These are phyloP conservation scores for Taiozyma sp. DNA, from an alignment of 1,139 yeast genomes.

Conservation along the genomic window DNA sequence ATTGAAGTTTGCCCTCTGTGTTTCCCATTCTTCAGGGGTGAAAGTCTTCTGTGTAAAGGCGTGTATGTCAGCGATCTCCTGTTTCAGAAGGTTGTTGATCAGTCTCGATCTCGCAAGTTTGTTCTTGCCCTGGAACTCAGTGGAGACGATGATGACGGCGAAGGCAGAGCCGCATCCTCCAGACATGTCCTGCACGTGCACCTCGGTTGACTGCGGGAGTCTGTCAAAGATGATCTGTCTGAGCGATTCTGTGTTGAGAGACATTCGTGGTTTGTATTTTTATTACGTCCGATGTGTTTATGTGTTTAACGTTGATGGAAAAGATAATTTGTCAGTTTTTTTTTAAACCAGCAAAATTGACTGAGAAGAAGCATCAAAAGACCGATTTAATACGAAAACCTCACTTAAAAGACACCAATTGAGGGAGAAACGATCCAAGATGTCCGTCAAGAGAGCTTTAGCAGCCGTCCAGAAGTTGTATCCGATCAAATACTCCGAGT, in stretches of 20 bases:
- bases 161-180: conserved; percentile 87
- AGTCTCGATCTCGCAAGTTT: conserved; percentile 81
- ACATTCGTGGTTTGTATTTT: neutral
- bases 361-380: no score
- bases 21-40: conserved; percentile 66
- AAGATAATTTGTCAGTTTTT: neutral
- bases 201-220: conserved; percentile 43
- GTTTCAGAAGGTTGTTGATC: conserved; percentile 74
- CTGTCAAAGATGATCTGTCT: conserved; percentile 45
- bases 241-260: conserved; percentile 31
- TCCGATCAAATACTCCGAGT: conserved; percentile 73
- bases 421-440: neutral
- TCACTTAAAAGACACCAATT: no score
- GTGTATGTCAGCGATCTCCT: conserved; percentile 81
- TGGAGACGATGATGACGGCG: conserved; percentile 83
- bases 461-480: conserved; percentile 60
- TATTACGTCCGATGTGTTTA: no score
- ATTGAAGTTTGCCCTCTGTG: conserved; percentile 15
- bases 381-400: no score
- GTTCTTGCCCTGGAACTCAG: conserved; percentile 72
- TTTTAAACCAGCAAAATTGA: neutral
- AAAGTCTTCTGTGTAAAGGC: conserved; percentile 92
- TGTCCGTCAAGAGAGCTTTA: conserved; percentile 34
- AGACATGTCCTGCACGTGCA: conserved; percentile 58
- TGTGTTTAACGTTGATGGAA: neutral